Conservation (phyloP, 208 protist species). For the Wallacemonas collosoma region DNA sequence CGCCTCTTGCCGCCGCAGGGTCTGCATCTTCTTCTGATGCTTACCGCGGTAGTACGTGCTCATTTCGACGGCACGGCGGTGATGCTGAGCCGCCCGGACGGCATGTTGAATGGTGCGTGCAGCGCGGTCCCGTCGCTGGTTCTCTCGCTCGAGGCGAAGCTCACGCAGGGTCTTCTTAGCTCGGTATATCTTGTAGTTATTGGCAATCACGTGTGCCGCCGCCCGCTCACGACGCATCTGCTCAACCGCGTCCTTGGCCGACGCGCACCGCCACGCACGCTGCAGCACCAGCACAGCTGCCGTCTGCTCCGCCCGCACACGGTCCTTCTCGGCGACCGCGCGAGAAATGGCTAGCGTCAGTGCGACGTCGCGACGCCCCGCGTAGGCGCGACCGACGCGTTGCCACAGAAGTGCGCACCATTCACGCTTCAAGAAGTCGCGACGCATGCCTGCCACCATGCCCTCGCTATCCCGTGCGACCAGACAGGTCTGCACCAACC, state of each 20-base stretch:
- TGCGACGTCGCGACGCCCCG: constrained; percentile 37
- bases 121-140: constrained; percentile 32
- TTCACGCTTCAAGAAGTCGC: constrained; percentile 42
- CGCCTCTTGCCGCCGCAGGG: constrained; percentile 58
- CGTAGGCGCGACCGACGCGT: constrained; percentile 60
- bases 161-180: constrained; percentile 48
- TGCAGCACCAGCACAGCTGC: constrained; percentile 72
- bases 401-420: constrained; percentile 50
- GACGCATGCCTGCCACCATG: constrained; percentile 56
- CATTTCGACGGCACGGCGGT: constrained; percentile 40
- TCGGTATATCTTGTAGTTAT: constrained; percentile 53
- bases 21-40: constrained; percentile 58
- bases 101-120: constrained; percentile 64
- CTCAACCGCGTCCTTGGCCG: constrained; percentile 64
- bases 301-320: constrained; percentile 26
- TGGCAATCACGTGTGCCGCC: constrained; percentile 52
- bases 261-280: constrained; percentile 72
- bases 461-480: constrained; percentile 38
- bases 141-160: constrained; percentile 41
- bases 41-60: constrained; percentile 65
- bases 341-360: constrained; percentile 35
- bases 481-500: constrained; percentile 56
- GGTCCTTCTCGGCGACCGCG: constrained; percentile 30
- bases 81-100: constrained; percentile 38
- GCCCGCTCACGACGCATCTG: constrained; percentile 46